Percentiles rank a stretch among this genome's conserved stretches.
phyloP scores from a whole-genome alignment of 495 filamentous ascomycete species.

The Poronia punctata region DNA sequence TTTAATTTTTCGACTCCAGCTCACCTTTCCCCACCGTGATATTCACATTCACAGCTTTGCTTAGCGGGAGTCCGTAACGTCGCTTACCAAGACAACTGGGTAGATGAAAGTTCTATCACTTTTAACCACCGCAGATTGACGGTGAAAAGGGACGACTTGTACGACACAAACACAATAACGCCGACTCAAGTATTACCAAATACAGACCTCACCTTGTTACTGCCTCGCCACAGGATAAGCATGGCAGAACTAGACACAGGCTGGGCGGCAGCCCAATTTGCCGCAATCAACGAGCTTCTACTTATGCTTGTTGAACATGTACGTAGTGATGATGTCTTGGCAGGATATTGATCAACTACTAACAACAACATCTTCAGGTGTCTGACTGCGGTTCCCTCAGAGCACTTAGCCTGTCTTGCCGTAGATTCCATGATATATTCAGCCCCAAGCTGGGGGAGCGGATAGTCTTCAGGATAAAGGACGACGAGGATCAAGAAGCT shows the following conservation, averaged over 20 bases:
- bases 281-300: slow-evolving; percentile 7
- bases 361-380: background rate
- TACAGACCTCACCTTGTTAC: too few species aligned
- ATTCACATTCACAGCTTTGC: too few species aligned
- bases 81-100: too few species aligned
- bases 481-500: background rate
- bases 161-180: too few species aligned
- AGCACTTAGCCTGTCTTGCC: background rate
- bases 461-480: background rate
- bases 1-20: too few species aligned
- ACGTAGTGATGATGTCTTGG: background rate
- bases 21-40: too few species aligned
- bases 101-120: too few species aligned
- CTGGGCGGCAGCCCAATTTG: slow-evolving; percentile 1
- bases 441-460: background rate
- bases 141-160: too few species aligned
- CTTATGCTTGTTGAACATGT: slow-evolving; percentile 4
- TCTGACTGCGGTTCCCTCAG: background rate
- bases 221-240: too few species aligned
- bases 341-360: background rate
- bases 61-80: too few species aligned
- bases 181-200: too few species aligned
- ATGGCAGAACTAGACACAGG: background rate
- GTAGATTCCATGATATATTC: slow-evolving; percentile 5
- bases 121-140: too few species aligned